A percentile compares a stretch with the other conserved stretches of the same genome.
phyloP scores from a whole-genome alignment of 2,329 filamentous ascomycete genomes.

The Fusarium pilosicola region DNA sequence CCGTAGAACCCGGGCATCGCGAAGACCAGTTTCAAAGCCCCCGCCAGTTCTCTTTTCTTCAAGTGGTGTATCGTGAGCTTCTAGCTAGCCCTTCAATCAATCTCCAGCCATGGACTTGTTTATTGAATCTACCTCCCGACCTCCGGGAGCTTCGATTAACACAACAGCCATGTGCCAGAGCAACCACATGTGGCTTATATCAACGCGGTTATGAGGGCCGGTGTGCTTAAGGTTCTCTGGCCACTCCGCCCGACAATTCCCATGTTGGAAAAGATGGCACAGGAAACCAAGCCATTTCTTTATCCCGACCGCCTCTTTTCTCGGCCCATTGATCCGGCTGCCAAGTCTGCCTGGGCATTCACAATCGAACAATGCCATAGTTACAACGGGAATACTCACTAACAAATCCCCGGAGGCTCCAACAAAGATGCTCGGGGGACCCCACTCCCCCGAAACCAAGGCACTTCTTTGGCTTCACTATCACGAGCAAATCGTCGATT shows the following conservation, averaged over 20 bases:
- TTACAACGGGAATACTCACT: constrained; percentile 33
- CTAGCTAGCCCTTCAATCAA: background rate
- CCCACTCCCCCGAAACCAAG: constrained; percentile 38
- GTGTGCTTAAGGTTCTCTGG: constrained; percentile 13
- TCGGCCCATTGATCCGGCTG: constrained; percentile 40
- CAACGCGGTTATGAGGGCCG: constrained; percentile 6
- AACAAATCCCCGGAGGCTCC: constrained; percentile 17
- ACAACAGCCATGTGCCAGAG: constrained; percentile 20
- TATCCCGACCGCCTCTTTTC: constrained; percentile 29
- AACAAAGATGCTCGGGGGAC: constrained; percentile 16
- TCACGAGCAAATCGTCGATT: constrained; percentile 42
- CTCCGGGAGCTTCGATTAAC: constrained; percentile 16
- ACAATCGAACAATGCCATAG: constrained; percentile 16
- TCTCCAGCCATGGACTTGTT: constrained; percentile 12
- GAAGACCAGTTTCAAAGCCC: constrained; percentile 20
- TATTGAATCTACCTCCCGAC: background rate
- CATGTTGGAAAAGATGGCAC: constrained; percentile 17
- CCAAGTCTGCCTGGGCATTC: constrained; percentile 37
- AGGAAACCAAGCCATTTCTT: constrained; percentile 9
- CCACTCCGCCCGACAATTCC: constrained; percentile 20
- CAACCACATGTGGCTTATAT: constrained; percentile 28
- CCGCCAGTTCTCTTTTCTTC: background rate
- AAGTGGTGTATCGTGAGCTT: constrained; percentile 6
- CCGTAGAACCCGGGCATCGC: constrained; percentile 14
- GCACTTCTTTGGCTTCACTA: constrained; percentile 13